phyloP scores from a whole-genome alignment of 2,329 filamentous ascomycete species.

The Diaporthe eres region DNA sequence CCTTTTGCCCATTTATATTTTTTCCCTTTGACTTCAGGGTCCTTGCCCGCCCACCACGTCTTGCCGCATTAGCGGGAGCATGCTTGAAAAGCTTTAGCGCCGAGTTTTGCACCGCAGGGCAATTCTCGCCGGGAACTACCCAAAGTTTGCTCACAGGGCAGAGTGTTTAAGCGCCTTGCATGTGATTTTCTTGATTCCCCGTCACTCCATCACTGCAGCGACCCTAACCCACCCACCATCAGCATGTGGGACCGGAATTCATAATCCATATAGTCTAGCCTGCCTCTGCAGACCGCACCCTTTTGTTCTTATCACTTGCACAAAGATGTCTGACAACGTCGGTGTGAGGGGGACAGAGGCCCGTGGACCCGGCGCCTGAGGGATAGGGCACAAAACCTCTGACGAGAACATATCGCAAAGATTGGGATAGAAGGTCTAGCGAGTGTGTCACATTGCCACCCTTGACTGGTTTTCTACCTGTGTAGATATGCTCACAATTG shows the following conservation, averaged over 20 bases:
- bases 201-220: not conserved
- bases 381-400: no score
- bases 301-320: not conserved
- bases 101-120: constrained; percentile 3
- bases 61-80: not conserved
- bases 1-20: constrained; percentile 8
- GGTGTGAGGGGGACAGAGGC: not conserved
- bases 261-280: not conserved
- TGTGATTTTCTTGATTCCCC: constrained; percentile 1
- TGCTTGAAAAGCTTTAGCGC: not conserved
- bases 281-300: not conserved
- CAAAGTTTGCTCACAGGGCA: not conserved
- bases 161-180: constrained; percentile 7
- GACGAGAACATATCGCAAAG: no score
- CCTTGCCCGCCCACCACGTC: constrained; percentile 9
- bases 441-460: not conserved
- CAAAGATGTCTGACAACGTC: not conserved
- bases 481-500: not conserved
- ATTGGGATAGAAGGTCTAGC: accelerated
- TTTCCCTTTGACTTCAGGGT: constrained; percentile 4
- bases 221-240: constrained; percentile 17
- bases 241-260: not conserved
- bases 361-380: no score
- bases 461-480: not conserved
- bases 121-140: constrained; percentile 11